Evolutionary conservation across 2,329 filamentous ascomycete genomes (phyloP).

Genomic region (Coniochaeta sp.): DNA sequence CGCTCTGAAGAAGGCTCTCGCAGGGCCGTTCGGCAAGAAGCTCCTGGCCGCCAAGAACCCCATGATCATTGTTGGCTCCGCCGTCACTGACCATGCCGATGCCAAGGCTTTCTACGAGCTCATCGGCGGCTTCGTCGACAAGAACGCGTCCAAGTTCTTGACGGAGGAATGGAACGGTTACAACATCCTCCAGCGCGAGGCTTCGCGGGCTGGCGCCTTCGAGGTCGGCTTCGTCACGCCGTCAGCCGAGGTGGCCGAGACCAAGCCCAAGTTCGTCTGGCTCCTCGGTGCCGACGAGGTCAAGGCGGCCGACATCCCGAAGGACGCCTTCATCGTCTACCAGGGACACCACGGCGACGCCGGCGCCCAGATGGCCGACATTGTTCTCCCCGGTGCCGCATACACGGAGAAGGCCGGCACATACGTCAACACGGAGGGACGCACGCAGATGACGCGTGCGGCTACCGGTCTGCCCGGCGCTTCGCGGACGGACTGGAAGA

Average conservation of each 20-base stretch:
- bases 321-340: slow-evolving; percentile 94
- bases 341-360: slow-evolving; percentile 96
- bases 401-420: slow-evolving; percentile 97
- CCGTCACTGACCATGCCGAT: slow-evolving; percentile 83
- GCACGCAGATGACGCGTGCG: slow-evolving; percentile 86
- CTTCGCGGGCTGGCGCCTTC: slow-evolving; percentile 86
- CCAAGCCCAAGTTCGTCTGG: slow-evolving; percentile 92
- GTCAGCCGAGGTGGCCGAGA: slow-evolving; percentile 72
- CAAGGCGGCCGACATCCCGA: slow-evolving; percentile 76
- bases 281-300: slow-evolving; percentile 94
- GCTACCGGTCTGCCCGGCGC: slow-evolving; percentile 86
- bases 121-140: slow-evolving; percentile 84
- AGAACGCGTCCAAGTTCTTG: slow-evolving; percentile 81
- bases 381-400: slow-evolving; percentile 87
- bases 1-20: slow-evolving; percentile 76
- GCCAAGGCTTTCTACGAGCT: slow-evolving; percentile 91
- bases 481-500: slow-evolving; percentile 97
- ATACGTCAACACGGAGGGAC: slow-evolving; percentile 96
- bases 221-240: slow-evolving; percentile 92
- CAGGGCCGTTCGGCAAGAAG: slow-evolving; percentile 88
- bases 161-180: slow-evolving; percentile 94
- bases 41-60: slow-evolving; percentile 80
- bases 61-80: slow-evolving; percentile 95
- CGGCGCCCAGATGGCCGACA: slow-evolving; percentile 86
- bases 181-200: slow-evolving; percentile 90